Conservation (phyloP, 2,329 filamentous ascomycete species). For the Pseudocercospora crystallina region DNA sequence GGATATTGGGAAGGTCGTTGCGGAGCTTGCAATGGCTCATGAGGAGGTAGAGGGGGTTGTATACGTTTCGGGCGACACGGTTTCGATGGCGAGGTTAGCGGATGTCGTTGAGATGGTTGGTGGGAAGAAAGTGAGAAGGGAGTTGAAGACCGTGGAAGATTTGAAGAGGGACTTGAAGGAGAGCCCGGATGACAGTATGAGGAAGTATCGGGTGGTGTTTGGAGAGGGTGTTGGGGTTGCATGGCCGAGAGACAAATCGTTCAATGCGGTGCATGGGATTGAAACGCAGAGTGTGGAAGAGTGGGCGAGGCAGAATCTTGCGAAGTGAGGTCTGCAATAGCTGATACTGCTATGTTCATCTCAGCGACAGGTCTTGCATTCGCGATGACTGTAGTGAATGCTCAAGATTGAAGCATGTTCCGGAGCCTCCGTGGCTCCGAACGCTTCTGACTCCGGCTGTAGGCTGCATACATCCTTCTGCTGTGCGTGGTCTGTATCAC, state of each 20-base stretch:
- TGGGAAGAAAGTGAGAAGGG: slow-evolving; percentile 46
- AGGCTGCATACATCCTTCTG: no score
- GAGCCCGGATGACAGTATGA: slow-evolving; percentile 51
- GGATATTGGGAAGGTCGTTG: slow-evolving; percentile 64
- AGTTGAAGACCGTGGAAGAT: slow-evolving; percentile 50
- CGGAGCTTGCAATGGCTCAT: slow-evolving; percentile 53
- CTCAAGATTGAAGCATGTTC: no score
- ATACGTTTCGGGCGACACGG: slow-evolving; percentile 62
- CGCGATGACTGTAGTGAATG: no score
- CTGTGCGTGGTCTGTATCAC: no score
- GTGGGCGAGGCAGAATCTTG: slow-evolving; percentile 35
- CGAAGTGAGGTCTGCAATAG: background rate
- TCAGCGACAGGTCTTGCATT: no score
- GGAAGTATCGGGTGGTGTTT: slow-evolving; percentile 64
- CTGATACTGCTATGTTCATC: no score
- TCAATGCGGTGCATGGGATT: slow-evolving; percentile 55
- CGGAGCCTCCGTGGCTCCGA: no score
- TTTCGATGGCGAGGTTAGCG: slow-evolving; percentile 54
- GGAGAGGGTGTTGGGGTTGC: slow-evolving; percentile 58
- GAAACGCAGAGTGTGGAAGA: slow-evolving; percentile 44
- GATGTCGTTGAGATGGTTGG: slow-evolving; percentile 52
- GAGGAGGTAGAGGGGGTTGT: slow-evolving; percentile 47
- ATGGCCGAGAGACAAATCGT: slow-evolving; percentile 57
- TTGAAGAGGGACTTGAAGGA: slow-evolving; percentile 48
- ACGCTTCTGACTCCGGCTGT: no score